A percentile compares a stretch with the other conserved stretches of the same genome.
phyloP scores from a whole-genome alignment of 495 filamentous ascomycete species.

The Annulohypoxylon stygium region DNA sequence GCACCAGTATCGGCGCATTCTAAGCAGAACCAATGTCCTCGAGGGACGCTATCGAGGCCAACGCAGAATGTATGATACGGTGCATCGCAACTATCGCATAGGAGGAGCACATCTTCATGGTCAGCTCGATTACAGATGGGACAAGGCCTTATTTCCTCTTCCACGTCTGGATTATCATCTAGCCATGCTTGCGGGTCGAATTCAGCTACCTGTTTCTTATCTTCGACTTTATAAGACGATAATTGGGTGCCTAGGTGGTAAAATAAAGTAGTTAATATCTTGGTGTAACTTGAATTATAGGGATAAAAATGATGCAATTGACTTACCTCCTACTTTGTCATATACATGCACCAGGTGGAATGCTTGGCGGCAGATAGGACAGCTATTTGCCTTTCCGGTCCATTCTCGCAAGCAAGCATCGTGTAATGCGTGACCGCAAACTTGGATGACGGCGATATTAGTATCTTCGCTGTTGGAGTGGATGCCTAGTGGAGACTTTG shows the following conservation, averaged over 20 bases:
- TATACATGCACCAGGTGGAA: constrained; percentile 92
- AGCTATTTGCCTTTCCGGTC: constrained; percentile 96
- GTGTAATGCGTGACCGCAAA: constrained; percentile 91
- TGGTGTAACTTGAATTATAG: constrained; percentile 17
- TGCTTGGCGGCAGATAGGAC: constrained; percentile 91
- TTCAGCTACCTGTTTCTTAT: constrained; percentile 90
- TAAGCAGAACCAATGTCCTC: constrained; percentile 86
- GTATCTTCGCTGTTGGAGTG: constrained; percentile 47
- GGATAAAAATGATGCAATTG: constrained; percentile 16
- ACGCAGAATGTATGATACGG: constrained; percentile 89
- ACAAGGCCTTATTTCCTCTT: constrained; percentile 74
- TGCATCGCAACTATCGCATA: constrained; percentile 89
- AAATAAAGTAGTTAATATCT: constrained; percentile 39
- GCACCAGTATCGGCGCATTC: constrained; percentile 66
- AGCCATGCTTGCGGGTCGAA: constrained; percentile 84
- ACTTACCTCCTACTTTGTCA: constrained; percentile 80
- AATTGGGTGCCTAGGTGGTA: constrained; percentile 70
- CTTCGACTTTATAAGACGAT: constrained; percentile 88
- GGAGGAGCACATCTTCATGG: constrained; percentile 81
- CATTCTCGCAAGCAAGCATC: constrained; percentile 91
- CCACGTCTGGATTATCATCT: constrained; percentile 77
- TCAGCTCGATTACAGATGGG: constrained; percentile 82
- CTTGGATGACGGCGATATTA: constrained; percentile 63
- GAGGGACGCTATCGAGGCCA: constrained; percentile 78
- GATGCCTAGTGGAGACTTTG: constrained; percentile 56